Base-by-base conservation (phyloP, 208 protist species). In the Trypanosoma brucei region DNA sequence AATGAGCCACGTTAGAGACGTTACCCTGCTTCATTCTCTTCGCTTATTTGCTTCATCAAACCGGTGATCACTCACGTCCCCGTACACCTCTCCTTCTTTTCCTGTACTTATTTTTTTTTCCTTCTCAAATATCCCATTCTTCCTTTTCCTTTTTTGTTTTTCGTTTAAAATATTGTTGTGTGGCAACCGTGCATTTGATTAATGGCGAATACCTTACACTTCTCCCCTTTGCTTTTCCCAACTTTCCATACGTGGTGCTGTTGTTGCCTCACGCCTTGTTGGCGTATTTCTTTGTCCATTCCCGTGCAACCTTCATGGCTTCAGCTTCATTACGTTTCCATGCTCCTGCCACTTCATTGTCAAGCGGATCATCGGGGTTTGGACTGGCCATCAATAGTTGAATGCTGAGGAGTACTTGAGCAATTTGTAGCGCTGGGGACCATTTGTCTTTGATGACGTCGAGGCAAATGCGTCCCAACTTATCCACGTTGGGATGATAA, bases 361-460 rank as follows among this genome's bases (percentile, higher is more conserved):
- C 99, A 4, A 99, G 98, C 38, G 99, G 98, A 52, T 98, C 99
- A 55, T 98, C 95, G 13, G 99, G 98, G 86, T 99, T 99, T 7
- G 99, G 99, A 76, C 99, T 99, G 42, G 93, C 93, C 66, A 99
- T 92, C 13, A 99, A 84, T 49, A 98, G 98, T 79, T 99, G 98
- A 66, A 99, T 99, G 11, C 97, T 99, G 4, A 99, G 98, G 45
- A 99, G 90, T 68, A 99, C 99, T 39, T 98, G 96, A 14, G 94
- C 92, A 44, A 99, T 98, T 70, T 99, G 97, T 72, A 99, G 99
- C 60, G 98, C 99, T 22, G 99, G 98, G 45, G 82, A 94, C 98
- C 98, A 99, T 78, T 99, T 97, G 68, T 99, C 98, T 71, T 99
- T 98, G 51, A 99, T 95, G 79, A 99, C 99, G 73, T 99, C 99